phyloP scores from a whole-genome alignment of 1,284 basidiomycete species.

The Pseudozyma flocculosa region DNA sequence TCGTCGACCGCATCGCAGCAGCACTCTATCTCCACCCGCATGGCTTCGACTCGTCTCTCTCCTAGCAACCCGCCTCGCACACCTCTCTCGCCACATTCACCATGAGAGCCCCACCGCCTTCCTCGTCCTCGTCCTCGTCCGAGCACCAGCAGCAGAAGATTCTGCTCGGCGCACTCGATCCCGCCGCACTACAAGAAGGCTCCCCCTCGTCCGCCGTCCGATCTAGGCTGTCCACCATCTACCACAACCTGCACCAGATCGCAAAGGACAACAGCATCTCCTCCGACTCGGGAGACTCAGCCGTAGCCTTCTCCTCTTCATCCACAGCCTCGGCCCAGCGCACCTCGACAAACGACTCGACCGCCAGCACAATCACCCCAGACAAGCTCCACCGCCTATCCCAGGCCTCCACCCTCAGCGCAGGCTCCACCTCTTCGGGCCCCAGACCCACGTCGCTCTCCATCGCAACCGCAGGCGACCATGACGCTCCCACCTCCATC shows the following conservation, averaged over 20 bases:
- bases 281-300: constrained; percentile 36
- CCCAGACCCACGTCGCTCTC: not conserved
- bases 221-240: constrained; percentile 1
- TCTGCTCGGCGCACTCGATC: too few species aligned
- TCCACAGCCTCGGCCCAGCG: not conserved
- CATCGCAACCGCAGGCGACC: not conserved
- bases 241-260: constrained; percentile 25
- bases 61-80: too few species aligned
- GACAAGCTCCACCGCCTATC: constrained; percentile 15
- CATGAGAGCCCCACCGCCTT: too few species aligned
- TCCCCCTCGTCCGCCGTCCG: constrained; percentile 4
- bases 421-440: not conserved
- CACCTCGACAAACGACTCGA: constrained; percentile 17
- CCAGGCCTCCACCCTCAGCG: constrained; percentile 1
- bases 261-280: constrained; percentile 30
- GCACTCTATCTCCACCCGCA: too few species aligned
- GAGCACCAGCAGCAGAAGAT: constrained; percentile 4
- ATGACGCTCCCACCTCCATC: constrained; percentile 1
- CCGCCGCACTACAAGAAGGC: too few species aligned
- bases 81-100: too few species aligned
- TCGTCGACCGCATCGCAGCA: too few species aligned
- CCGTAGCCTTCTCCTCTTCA: constrained; percentile 1
- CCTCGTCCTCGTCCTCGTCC: too few species aligned
- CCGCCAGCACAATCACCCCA: constrained; percentile 36
- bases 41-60: too few species aligned